Conservation (phyloP, 1,284 basidiomycete genomes). For the Rhodotorula sp. region DNA sequence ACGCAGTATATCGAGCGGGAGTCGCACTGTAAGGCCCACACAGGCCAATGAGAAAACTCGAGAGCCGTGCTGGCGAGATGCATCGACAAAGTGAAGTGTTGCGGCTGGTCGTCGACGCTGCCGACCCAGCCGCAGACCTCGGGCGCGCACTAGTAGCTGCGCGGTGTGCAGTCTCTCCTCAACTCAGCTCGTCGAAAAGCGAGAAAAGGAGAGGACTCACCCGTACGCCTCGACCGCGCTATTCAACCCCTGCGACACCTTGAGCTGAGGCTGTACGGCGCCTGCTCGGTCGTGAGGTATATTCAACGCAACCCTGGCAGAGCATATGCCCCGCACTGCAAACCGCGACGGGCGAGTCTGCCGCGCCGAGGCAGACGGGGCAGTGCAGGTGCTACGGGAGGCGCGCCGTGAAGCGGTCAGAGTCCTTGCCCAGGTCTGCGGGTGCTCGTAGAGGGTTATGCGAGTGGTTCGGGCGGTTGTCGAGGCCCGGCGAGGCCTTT, state of each 20-base stretch:
- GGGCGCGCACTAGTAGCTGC: constrained; percentile 8
- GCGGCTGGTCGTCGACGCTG: neutral
- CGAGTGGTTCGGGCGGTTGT: too few relatives aligned
- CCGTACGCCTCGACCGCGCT: neutral
- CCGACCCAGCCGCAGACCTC: neutral
- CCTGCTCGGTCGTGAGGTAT: neutral
- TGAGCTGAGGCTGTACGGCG: neutral
- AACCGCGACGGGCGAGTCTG: neutral
- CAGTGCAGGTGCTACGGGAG: constrained; percentile 5
- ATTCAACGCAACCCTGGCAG: neutral
- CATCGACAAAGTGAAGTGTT: neutral
- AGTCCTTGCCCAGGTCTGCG: too few relatives aligned
- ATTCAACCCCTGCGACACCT: too few relatives aligned
- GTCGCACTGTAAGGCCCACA: neutral
- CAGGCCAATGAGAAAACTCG: too few relatives aligned
- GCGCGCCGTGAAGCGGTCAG: neutral
- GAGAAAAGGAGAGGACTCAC: neutral
- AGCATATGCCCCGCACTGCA: neutral
- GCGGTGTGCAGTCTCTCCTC: neutral
- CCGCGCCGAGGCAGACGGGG: neutral
- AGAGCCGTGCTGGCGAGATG: neutral
- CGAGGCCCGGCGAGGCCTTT: too few relatives aligned
- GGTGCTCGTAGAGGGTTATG: too few relatives aligned
- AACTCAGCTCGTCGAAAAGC: too few relatives aligned
- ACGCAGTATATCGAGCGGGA: neutral